phyloP scores from a whole-genome alignment of 352 stramenopile genomes.

The Aphanomyces euteiches region DNA sequence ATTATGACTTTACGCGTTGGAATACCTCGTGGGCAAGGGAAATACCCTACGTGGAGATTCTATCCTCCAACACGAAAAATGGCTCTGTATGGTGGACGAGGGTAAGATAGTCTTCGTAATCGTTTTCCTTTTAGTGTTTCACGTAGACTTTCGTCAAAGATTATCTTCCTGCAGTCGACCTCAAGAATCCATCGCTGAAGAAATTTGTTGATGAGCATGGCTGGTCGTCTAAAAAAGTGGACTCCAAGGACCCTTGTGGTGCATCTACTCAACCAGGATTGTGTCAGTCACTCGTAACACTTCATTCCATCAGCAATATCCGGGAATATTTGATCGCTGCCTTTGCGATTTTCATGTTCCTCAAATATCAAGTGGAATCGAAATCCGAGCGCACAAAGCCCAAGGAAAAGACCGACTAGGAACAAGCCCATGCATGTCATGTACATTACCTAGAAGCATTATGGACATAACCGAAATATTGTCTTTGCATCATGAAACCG shows the following conservation, averaged over 20 bases:
- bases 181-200: constrained; percentile 31
- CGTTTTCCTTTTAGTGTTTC: neutral
- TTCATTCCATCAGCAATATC: constrained; percentile 12
- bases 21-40: constrained; percentile 55
- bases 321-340: neutral
- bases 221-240: constrained; percentile 9
- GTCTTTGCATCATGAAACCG: constrained; percentile 5
- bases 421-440: neutral
- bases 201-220: constrained; percentile 30
- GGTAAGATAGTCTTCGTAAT: constrained; percentile 13
- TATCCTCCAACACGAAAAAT: constrained; percentile 28
- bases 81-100: constrained; percentile 43
- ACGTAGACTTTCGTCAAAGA: constrained; percentile 32
- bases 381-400: neutral
- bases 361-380: neutral
- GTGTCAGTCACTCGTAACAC: constrained; percentile 1
- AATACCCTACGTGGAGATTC: constrained; percentile 37
- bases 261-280: constrained; percentile 11
- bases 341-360: neutral
- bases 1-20: constrained; percentile 84
- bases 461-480: neutral
- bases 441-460: neutral
- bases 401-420: neutral
- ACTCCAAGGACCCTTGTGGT: neutral
- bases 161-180: constrained; percentile 35